These are phyloP conservation scores for Fusarium illudens DNA, from an alignment of 2,329 filamentous ascomycete genomes.

Conservation along the genomic window DNA sequence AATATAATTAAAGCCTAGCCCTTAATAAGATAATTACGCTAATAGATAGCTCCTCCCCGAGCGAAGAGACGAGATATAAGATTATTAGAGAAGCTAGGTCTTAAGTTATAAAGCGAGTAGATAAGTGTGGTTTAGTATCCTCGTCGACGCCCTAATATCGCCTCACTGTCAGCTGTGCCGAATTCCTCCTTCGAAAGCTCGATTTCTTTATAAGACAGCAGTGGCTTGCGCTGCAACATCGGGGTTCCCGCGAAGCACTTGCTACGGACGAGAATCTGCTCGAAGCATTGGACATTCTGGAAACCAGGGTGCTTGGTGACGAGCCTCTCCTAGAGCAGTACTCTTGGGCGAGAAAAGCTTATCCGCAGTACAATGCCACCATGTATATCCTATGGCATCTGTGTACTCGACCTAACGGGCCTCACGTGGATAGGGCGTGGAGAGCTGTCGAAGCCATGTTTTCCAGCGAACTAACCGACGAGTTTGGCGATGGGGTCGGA, in stretches of 20 bases:
- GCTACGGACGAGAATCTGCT: neutral
- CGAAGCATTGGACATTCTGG: neutral
- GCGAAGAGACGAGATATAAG: neutral
- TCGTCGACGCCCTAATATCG: neutral
- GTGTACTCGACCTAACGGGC: neutral
- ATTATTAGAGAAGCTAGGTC: neutral
- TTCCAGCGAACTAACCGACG: neutral
- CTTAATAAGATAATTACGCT: too few species aligned
- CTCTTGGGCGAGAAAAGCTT: neutral
- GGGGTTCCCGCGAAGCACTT: neutral
- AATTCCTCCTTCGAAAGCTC: neutral
- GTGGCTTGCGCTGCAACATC: neutral
- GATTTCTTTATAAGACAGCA: neutral
- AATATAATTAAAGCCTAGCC: too few species aligned
- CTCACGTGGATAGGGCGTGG: neutral
- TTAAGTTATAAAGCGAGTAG: neutral
- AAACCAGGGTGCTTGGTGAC: neutral
- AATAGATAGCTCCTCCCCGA: neutral
- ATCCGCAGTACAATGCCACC: neutral
- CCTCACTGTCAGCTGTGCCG: neutral
- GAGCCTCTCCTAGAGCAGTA: neutral
- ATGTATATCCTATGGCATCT: slow-evolving; percentile 1
- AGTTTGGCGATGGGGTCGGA: neutral
- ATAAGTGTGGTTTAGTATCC: neutral
- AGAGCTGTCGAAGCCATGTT: neutral